These are phyloP conservation scores for Aspergillus versicolor DNA, from an alignment of 2,329 filamentous ascomycete species.

Conservation along the genomic window DNA sequence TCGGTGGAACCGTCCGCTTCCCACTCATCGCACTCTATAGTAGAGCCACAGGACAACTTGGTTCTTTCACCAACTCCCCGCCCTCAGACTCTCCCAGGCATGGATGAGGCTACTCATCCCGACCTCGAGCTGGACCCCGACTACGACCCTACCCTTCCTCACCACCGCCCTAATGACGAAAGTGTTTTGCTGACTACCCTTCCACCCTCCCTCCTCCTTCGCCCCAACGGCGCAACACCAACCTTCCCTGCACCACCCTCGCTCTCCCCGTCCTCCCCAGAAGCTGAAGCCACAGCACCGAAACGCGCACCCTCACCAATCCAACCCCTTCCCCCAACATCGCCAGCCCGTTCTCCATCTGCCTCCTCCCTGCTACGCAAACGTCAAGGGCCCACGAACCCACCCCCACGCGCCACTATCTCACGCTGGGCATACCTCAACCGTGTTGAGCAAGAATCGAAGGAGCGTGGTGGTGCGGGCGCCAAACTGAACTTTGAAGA, in stretches of 20 bases:
- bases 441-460: conserved; percentile 66
- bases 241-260: conserved; percentile 34
- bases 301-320: conserved; percentile 36
- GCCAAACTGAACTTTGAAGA: conserved; percentile 76
- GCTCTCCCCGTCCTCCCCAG: conserved; percentile 29
- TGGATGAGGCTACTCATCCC: conserved; percentile 10
- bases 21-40: conserved; percentile 2
- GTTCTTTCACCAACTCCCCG: conserved; percentile 8
- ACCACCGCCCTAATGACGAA: conserved; percentile 44
- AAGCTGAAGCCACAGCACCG: conserved; percentile 35
- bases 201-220: conserved; percentile 39
- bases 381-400: conserved; percentile 16
- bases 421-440: conserved; percentile 55
- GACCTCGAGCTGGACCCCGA: conserved; percentile 9
- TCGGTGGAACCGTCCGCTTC: conserved; percentile 1
- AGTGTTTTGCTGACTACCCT: conserved; percentile 20
- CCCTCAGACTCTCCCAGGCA: conserved; percentile 6
- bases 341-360: conserved; percentile 6
- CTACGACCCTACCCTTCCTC: conserved; percentile 48
- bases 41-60: conserved; percentile 9
- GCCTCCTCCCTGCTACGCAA: conserved; percentile 10
- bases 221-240: conserved; percentile 32
- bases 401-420: conserved; percentile 35
- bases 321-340: conserved; percentile 28
- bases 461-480: conserved; percentile 68